Evolutionary conservation across 352 stramenopile genomes (phyloP).

Genomic region (Phytophthora ohioensis): DNA sequence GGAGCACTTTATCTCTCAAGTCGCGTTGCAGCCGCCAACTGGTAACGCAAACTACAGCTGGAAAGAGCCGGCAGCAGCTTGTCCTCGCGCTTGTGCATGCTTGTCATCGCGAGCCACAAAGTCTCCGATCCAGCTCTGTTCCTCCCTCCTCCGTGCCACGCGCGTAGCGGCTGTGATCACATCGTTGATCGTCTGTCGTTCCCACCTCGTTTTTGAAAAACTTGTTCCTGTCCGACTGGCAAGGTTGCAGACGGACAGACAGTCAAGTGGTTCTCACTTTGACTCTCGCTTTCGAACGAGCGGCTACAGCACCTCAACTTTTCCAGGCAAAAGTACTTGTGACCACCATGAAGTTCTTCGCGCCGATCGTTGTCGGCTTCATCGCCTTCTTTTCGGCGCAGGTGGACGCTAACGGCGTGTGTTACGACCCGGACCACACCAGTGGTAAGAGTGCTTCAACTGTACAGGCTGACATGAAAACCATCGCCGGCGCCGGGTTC

Average conservation of each 20-base stretch:
- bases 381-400: slow-evolving; percentile 45
- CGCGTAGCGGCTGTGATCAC: slow-evolving; percentile 8
- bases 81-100: slow-evolving; percentile 25
- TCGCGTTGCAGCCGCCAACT: slow-evolving; percentile 8
- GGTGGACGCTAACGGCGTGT: slow-evolving; percentile 71
- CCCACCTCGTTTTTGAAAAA: neutral
- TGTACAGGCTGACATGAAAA: slow-evolving; percentile 54
- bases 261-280: slow-evolving; percentile 25
- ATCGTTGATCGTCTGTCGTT: slow-evolving; percentile 28
- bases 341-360: slow-evolving; percentile 50
- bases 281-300: slow-evolving; percentile 28
- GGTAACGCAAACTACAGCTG: slow-evolving; percentile 27
- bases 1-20: slow-evolving; percentile 19
- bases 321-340: slow-evolving; percentile 38
- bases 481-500: slow-evolving; percentile 65
- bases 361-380: slow-evolving; percentile 41
- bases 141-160: slow-evolving; percentile 20
- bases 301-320: slow-evolving; percentile 25
- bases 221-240: slow-evolving; percentile 34
- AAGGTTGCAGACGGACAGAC: slow-evolving; percentile 11
- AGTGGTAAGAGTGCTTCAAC: slow-evolving; percentile 45
- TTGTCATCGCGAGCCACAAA: slow-evolving; percentile 31
- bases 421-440: slow-evolving; percentile 72
- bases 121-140: slow-evolving; percentile 22
- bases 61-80: slow-evolving; percentile 31